Evolutionary conservation across 139 green algal species (phyloP).

Genomic region (Chlorella sp.): DNA sequence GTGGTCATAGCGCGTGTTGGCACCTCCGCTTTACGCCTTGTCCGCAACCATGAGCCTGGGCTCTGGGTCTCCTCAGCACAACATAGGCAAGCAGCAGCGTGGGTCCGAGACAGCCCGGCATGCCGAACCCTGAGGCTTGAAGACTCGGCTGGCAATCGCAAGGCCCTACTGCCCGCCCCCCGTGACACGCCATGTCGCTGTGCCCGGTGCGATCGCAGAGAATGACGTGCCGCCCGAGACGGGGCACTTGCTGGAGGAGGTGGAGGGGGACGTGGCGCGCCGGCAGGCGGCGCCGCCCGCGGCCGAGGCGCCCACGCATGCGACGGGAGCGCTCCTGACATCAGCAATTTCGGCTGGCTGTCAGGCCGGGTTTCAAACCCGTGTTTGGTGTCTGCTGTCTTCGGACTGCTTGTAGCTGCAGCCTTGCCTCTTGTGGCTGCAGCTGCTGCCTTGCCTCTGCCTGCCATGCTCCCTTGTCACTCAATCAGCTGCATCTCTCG

Average conservation of each 20-base stretch:
- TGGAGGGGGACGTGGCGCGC: neutral
- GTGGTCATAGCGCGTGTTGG: no score
- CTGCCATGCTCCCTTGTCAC: no score
- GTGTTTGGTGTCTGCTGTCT: neutral
- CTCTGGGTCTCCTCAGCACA: conserved; percentile 7
- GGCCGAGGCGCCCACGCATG: neutral
- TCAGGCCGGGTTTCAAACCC: neutral
- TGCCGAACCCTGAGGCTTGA: neutral
- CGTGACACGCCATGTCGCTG: neutral
- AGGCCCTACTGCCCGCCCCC: neutral
- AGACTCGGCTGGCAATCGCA: neutral
- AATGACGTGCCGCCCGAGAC: neutral
- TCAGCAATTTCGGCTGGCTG: no score
- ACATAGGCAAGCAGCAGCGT: neutral
- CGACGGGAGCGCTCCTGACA: neutral
- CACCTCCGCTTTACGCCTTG: no score
- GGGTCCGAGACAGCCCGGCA: neutral
- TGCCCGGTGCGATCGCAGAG: neutral
- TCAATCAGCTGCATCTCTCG: no score
- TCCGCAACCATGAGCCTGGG: neutral
- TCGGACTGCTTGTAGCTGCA: neutral
- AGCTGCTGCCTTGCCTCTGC: neutral
- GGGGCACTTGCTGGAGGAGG: neutral
- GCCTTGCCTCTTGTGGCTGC: neutral
- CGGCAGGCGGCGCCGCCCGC: neutral